Conservation (phyloP, 148 eudicot species). For the Agrostemma githago region DNA sequence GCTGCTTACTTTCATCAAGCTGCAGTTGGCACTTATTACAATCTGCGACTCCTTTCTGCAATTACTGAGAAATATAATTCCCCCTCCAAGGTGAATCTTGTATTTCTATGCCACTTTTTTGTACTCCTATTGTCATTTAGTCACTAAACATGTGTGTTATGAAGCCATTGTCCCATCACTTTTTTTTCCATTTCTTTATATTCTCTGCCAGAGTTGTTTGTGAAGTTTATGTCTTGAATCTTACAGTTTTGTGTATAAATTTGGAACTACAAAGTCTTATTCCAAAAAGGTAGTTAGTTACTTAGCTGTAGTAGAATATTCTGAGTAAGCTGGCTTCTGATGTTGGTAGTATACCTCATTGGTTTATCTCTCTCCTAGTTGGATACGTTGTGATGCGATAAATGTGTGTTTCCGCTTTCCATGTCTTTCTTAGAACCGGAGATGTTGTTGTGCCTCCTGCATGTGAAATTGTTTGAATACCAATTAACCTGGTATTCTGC, state of each 20-base stretch:
- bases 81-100: slow-evolving; percentile 42
- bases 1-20: slow-evolving; percentile 94
- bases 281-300: no score
- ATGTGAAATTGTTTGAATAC: background rate
- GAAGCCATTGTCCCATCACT: background rate
- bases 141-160: background rate
- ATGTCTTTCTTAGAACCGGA: background rate
- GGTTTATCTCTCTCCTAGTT: background rate
- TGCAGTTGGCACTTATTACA: slow-evolving; percentile 63
- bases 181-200: background rate
- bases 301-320: background rate
- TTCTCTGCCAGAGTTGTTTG: background rate
- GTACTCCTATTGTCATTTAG: background rate
- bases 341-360: background rate
- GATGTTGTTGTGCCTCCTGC: background rate
- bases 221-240: background rate
- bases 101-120: background rate
- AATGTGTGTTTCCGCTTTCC: background rate
- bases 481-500: background rate
- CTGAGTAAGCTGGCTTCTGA: background rate
- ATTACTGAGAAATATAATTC: slow-evolving; percentile 30
- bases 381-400: background rate
- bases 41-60: slow-evolving; percentile 45
- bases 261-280: background rate
- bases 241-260: background rate